These are phyloP conservation scores for Agroathelia rolfsii DNA, from an alignment of 1,284 basidiomycete species.

Conservation along the genomic window DNA sequence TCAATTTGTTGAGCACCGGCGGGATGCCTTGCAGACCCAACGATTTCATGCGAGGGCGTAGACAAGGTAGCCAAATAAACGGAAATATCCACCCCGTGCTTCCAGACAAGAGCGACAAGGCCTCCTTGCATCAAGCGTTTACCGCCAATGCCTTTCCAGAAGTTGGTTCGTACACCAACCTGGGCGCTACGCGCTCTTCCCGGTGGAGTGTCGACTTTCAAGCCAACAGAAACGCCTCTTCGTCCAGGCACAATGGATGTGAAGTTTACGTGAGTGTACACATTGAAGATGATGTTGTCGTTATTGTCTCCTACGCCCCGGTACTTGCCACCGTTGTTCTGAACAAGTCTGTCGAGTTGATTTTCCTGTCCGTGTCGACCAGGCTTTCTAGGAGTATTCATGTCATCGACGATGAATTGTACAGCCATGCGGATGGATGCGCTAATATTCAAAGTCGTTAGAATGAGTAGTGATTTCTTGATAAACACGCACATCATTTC, in stretches of 20 bases:
- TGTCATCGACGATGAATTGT: conserved; percentile 33
- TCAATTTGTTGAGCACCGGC: conserved; percentile 22
- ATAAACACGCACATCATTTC: conserved; percentile 44
- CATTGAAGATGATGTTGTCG: conserved; percentile 42
- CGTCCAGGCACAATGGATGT: conserved; percentile 30
- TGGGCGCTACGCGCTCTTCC: conserved; percentile 36
- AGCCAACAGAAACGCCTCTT: conserved; percentile 35
- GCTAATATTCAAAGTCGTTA: conserved; percentile 19
- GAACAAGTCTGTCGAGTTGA: conserved; percentile 27
- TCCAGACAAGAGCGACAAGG: conserved; percentile 44
- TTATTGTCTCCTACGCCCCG: conserved; percentile 25
- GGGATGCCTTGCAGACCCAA: conserved; percentile 25
- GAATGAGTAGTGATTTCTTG: background rate
- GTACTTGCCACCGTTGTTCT: conserved; percentile 37
- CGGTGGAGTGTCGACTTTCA: conserved; percentile 40
- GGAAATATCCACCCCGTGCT: conserved; percentile 17
- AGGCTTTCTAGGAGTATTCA: conserved; percentile 15
- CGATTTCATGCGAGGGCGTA: conserved; percentile 29
- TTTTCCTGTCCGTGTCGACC: conserved; percentile 13
- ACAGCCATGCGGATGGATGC: conserved; percentile 42
- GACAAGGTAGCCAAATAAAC: conserved; percentile 41
- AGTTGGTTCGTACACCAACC: conserved; percentile 25
- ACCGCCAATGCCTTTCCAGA: conserved; percentile 43
- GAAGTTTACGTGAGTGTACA: conserved; percentile 43
- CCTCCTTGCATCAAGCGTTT: conserved; percentile 47